phyloP scores from a whole-genome alignment of 2,329 filamentous ascomycete genomes.

The Aspergillus sp. region DNA sequence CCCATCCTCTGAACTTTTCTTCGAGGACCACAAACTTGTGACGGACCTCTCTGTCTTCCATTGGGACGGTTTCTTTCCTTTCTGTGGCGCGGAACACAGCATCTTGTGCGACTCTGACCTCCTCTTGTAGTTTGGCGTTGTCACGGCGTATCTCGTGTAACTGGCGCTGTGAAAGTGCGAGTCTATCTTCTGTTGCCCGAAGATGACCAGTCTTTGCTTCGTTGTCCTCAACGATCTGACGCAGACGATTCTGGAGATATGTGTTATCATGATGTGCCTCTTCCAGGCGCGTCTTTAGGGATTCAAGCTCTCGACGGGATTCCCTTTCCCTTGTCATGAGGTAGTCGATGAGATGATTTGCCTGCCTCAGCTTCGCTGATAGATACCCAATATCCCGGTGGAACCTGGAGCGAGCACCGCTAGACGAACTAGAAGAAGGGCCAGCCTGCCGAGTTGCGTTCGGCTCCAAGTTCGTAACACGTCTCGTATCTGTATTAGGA shows the following conservation, averaged over 20 bases:
- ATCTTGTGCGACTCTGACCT: not conserved
- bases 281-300: not conserved
- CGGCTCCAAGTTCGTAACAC: no score
- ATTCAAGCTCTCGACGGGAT: not conserved
- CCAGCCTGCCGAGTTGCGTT: no score
- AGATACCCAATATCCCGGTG: no score
- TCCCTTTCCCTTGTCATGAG: not conserved
- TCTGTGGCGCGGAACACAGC: not conserved
- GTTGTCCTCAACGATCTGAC: no score
- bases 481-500: no score
- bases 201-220: not conserved
- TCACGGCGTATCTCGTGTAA: not conserved
- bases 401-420: no score
- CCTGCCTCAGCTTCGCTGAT: not conserved
- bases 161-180: not conserved
- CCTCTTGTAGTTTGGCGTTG: not conserved
- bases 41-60: not conserved
- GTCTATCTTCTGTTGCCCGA: not conserved
- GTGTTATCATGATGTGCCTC: not conserved
- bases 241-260: not conserved
- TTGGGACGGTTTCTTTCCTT: not conserved
- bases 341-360: not conserved
- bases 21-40: not conserved
- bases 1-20: not conserved
- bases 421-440: no score